Evolutionary conservation across 441 rosid species (phyloP), one percentile per base, ranked within the genome.

Genomic region (California macrophylla): DNA sequence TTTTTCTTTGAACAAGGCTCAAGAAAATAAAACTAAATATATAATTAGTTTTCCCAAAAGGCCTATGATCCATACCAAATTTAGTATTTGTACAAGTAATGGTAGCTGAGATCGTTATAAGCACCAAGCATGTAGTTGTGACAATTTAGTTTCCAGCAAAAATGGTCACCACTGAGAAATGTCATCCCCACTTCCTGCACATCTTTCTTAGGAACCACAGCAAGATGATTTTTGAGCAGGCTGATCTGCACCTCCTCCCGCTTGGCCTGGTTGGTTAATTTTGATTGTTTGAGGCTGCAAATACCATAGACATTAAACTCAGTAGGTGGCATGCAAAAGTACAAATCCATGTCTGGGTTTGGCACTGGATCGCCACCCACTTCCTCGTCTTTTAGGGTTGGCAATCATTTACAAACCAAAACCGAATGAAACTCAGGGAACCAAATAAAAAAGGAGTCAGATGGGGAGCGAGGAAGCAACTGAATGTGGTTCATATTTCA

Each of bases 271-370:
- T 70, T 88, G 97, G 85, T 87, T 93, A 73, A 93, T 90, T 79
- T 79, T 92, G 85, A 93, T 87, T 13, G 93, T 83, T 75, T 86
- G 92, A 28, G 96, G 96, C 96, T 90, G 87, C 83, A 84, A 70
- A 10, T 61, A 69, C 72, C 15, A 7, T 74, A 64, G 16, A 61
- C 15, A 25, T 32, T 24, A 61, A 60, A 54, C 40, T 40, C 25
- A 23, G 24, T 34, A 18, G 8, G 12, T 15, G 56, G 20, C 4
- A 47, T 8, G 45, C 38, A 3, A 28, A 30, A 2, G n/a, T n/a
- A 18, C 3, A 9, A 21, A 34, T 3, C 18, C 40, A 50, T 3
- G 18, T 0, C 66, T 0, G 32, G 12, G 32, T 15, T 21, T 6
- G 28, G 30, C 16, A 38, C 16, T 26, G 24, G 24, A n/a, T 52